Conservation (phyloP, 2,329 filamentous ascomycete genomes). For the Emmonsiellopsis sp. region DNA sequence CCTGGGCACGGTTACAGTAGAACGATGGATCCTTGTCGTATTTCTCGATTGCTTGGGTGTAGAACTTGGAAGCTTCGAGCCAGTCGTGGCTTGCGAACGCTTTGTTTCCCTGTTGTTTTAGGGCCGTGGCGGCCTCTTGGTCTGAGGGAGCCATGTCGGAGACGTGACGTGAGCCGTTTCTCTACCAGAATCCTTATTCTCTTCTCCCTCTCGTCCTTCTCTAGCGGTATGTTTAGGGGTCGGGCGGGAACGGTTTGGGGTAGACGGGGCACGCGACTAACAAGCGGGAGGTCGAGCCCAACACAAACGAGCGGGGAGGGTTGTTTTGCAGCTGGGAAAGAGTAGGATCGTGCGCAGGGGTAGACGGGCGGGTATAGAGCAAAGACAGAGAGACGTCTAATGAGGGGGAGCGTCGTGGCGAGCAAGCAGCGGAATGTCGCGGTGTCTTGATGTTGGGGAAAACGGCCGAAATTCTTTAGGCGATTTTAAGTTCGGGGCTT, state of each 20-base stretch:
- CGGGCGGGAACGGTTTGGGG: background rate
- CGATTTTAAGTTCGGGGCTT: too few relatives aligned
- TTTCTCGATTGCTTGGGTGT: constrained; percentile 76
- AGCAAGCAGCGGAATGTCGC: too few relatives aligned
- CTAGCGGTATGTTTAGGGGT: background rate
- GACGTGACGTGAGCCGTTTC: background rate
- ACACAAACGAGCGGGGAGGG: too few relatives aligned
- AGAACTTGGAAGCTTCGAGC: constrained; percentile 69
- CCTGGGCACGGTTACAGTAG: constrained; percentile 91
- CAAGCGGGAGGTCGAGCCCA: too few relatives aligned
- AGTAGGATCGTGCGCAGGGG: too few relatives aligned
- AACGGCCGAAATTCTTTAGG: too few relatives aligned
- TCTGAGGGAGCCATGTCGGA: constrained; percentile 32
- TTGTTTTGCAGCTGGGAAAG: too few relatives aligned
- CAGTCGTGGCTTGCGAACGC: constrained; percentile 85
- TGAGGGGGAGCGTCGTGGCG: too few relatives aligned
- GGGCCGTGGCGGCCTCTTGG: constrained; percentile 61
- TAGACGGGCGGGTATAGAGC: too few relatives aligned
- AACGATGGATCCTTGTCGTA: constrained; percentile 79
- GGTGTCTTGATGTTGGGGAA: too few relatives aligned
- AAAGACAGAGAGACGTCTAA: too few relatives aligned
- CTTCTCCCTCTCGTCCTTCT: background rate
- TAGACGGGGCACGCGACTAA: background rate
- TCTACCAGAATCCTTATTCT: background rate
- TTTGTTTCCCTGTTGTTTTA: constrained; percentile 93